phyloP scores from a whole-genome alignment of 2,329 filamentous ascomycete species.

The Nemania abortiva region DNA sequence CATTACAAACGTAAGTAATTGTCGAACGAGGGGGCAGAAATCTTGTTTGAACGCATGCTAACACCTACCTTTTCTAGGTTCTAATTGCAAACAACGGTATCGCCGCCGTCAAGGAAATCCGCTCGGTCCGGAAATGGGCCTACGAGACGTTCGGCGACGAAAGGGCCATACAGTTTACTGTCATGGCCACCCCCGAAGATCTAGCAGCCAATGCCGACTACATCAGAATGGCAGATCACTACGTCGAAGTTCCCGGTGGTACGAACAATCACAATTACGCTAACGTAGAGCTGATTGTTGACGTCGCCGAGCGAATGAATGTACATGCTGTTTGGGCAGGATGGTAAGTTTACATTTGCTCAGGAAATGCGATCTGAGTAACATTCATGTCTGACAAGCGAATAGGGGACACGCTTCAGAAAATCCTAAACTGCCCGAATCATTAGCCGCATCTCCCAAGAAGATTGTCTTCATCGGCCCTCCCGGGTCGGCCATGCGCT shows the following conservation, averaged over 20 bases:
- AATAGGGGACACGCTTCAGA: slow-evolving; percentile 94
- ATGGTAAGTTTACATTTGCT: slow-evolving; percentile 73
- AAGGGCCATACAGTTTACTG: slow-evolving; percentile 97
- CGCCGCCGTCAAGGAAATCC: slow-evolving; percentile 98
- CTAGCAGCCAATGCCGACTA: slow-evolving; percentile 97
- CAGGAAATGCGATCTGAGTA: background rate
- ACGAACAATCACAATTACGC: slow-evolving; percentile 99
- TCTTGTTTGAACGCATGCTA: slow-evolving; percentile 13
- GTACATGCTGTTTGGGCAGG: slow-evolving; percentile 99
- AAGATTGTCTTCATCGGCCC: slow-evolving; percentile 99
- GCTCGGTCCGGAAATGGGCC: slow-evolving; percentile 99
- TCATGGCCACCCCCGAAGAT: slow-evolving; percentile 99
- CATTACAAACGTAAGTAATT: slow-evolving; percentile 86
- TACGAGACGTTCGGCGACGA: slow-evolving; percentile 99
- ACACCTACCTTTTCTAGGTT: slow-evolving; percentile 68
- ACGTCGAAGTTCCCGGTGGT: slow-evolving; percentile 97
- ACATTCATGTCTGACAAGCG: slow-evolving; percentile 30
- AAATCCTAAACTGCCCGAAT: slow-evolving; percentile 97
- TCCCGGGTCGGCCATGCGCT: slow-evolving; percentile 97
- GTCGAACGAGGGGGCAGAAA: background rate
- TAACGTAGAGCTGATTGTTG: slow-evolving; percentile 98
- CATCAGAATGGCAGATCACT: slow-evolving; percentile 99
- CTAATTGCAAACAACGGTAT: slow-evolving; percentile 99
- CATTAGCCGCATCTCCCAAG: slow-evolving; percentile 93
- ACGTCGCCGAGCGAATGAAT: slow-evolving; percentile 97